A percentile compares a stretch with the other conserved stretches of the same genome.
Conservation (phyloP, 1,139 yeast species). For the Diutina sp. region DNA sequence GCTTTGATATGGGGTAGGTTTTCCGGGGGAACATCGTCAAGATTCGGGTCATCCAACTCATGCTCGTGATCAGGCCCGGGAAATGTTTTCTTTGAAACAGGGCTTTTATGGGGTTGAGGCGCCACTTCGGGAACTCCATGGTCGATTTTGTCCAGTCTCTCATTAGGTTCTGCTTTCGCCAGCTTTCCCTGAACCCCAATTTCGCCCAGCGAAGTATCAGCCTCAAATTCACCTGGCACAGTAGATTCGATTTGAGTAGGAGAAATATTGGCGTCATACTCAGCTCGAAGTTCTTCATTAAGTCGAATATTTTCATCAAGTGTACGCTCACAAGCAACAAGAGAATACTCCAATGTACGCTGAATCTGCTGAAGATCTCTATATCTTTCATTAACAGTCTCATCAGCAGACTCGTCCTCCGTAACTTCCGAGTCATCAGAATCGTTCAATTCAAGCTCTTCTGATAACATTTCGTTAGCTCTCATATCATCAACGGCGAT, state of each 20-base stretch:
- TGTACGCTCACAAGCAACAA: neutral
- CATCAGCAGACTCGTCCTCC: neutral
- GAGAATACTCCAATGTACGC: neutral
- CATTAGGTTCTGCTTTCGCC: too few species aligned
- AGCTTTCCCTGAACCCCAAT: too few species aligned
- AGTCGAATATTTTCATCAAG: neutral
- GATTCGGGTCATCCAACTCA: slow-evolving; percentile 2
- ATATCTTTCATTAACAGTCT: neutral
- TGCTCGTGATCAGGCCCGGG: neutral
- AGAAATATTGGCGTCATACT: neutral
- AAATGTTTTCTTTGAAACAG: neutral
- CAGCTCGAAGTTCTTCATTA: neutral
- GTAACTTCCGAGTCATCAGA: neutral
- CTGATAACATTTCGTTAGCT: too few species aligned
- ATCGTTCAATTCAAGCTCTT: neutral
- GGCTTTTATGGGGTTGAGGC: neutral
- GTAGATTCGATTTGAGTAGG: neutral
- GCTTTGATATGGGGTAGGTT: neutral
- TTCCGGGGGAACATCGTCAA: neutral
- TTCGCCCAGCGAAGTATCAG: too few species aligned
- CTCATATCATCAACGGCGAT: neutral
- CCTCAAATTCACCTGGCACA: neutral
- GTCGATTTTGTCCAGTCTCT: too few species aligned
- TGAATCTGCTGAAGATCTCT: slow-evolving; percentile 3
- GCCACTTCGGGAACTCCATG: neutral